These are phyloP conservation scores for Nepenthes mirabilis DNA, from an alignment of 148 eudicot genomes.

Conservation along the genomic window DNA sequence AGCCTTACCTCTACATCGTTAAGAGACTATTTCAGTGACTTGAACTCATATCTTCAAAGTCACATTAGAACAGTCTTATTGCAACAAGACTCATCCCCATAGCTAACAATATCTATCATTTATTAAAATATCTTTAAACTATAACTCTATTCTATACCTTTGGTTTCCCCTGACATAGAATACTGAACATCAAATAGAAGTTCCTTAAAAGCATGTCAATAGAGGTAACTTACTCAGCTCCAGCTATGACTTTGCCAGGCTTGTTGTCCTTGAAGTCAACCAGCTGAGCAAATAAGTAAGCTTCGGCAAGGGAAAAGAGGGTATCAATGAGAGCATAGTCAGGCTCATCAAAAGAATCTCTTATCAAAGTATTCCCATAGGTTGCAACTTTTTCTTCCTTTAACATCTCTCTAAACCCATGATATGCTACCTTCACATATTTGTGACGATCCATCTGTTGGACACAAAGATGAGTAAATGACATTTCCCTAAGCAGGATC, in stretches of 20 bases:
- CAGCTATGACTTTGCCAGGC: constrained; percentile 60
- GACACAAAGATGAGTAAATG: constrained; percentile 8
- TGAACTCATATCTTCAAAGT: background rate
- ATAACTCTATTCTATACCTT: background rate
- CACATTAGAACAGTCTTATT: background rate
- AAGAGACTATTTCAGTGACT: too few species aligned
- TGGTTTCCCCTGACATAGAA: background rate
- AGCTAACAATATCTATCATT: too few species aligned
- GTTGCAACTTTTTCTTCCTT: constrained; percentile 76
- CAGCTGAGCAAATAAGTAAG: constrained; percentile 93
- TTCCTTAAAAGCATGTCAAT: background rate
- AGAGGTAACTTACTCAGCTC: constrained; percentile 53
- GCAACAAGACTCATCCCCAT: background rate
- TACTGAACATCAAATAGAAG: background rate
- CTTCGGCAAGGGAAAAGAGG: constrained; percentile 91
- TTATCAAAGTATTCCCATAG: constrained; percentile 65
- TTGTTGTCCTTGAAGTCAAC: constrained; percentile 88
- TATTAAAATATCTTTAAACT: background rate
- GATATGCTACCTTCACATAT: constrained; percentile 94
- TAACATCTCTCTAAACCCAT: constrained; percentile 74
- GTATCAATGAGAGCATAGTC: constrained; percentile 95
- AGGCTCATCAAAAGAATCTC: constrained; percentile 96
- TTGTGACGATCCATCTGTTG: constrained; percentile 97
- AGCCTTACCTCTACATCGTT: too few species aligned
- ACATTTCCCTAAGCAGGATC: background rate